Percentiles rank a stretch among this genome's conserved stretches.
phyloP scores from a whole-genome alignment of 1,139 yeast genomes.

The Entelexis paramagnoliae region DNA sequence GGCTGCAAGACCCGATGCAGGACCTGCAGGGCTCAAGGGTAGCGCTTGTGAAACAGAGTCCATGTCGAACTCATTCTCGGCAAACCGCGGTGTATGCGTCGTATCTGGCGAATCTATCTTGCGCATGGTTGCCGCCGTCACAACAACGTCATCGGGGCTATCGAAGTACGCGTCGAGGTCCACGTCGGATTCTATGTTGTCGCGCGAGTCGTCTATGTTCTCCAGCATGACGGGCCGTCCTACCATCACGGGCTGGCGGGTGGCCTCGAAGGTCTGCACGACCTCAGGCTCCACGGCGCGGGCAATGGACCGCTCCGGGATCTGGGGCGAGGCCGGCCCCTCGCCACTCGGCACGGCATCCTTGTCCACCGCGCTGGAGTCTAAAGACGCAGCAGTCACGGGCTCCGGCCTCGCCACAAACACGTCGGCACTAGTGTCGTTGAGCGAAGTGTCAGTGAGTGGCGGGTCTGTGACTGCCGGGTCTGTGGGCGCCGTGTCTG shows the following conservation, averaged over 20 bases:
- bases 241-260: conserved; percentile 13
- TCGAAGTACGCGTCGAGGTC: conserved; percentile 20
- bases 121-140: conserved; percentile 1
- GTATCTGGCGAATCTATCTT: conserved; percentile 1
- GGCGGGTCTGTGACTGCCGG: no score
- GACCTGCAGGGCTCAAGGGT: background rate
- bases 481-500: no score
- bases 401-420: no score
- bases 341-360: no score
- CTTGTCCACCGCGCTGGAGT: no score
- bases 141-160: conserved; percentile 20
- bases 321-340: background rate
- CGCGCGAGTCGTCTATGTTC: conserved; percentile 2
- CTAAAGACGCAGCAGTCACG: no score
- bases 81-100: background rate
- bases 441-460: no score
- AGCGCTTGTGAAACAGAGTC: background rate
- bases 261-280: conserved; percentile 18
- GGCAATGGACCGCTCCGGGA: conserved; percentile 19
- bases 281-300: conserved; percentile 18
- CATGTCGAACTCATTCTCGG: background rate
- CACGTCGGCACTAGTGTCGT: no score
- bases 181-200: conserved; percentile 8
- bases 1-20: background rate
- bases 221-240: conserved; percentile 20